These are phyloP conservation scores for Collariella sp. DNA, from an alignment of 495 filamentous ascomycete genomes.

Conservation along the genomic window DNA sequence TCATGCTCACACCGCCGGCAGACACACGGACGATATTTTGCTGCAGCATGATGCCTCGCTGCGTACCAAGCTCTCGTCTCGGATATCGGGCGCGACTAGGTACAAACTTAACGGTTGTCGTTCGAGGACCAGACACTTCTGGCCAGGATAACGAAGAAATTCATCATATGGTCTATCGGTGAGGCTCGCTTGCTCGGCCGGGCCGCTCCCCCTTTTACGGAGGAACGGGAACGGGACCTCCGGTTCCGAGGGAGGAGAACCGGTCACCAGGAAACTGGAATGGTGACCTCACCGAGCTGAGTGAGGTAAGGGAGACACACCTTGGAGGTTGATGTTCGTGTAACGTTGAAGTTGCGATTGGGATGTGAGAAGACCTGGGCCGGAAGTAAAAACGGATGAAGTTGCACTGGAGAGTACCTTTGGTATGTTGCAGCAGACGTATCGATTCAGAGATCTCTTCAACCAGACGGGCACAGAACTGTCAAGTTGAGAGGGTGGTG, in stretches of 20 bases:
- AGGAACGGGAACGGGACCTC: too few relatives aligned
- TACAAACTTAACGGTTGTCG: neutral
- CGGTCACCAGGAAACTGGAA: neutral
- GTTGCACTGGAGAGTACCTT: neutral
- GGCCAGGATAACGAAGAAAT: neutral
- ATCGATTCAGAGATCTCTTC: neutral
- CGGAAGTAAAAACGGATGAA: neutral
- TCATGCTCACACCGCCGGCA: too few relatives aligned
- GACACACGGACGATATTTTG: too few relatives aligned
- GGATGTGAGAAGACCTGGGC: neutral
- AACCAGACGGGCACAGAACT: neutral
- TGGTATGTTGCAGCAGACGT: neutral
- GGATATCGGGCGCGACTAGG: too few relatives aligned
- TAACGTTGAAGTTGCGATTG: neutral
- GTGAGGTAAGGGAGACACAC: neutral
- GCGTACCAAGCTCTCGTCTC: too few relatives aligned
- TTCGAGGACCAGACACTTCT: neutral
- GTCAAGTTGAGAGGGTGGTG: neutral
- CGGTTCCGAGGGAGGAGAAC: too few relatives aligned
- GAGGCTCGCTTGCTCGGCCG: neutral
- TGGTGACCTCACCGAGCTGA: neutral
- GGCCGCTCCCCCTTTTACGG: conserved; percentile 1
- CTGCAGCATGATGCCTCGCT: too few relatives aligned
- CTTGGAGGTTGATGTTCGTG: neutral
- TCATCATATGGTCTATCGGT: neutral